These are phyloP conservation scores for Neospermospora avenae DNA, from an alignment of 2,329 filamentous ascomycete species.

Conservation along the genomic window DNA sequence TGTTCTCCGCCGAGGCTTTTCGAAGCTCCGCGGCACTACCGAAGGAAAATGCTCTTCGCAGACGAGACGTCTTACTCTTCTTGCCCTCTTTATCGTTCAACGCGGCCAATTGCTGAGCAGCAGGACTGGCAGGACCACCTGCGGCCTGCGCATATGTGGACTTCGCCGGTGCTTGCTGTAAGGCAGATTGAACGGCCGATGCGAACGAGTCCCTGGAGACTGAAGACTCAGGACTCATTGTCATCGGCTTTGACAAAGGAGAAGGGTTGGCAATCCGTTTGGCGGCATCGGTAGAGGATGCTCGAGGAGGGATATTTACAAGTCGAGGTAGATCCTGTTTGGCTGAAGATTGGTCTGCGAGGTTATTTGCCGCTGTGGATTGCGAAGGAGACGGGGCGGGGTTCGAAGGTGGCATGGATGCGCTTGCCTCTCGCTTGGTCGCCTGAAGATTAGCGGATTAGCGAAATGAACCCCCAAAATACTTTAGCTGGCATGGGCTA, in stretches of 20 bases:
- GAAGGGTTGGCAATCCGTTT: constrained; percentile 68
- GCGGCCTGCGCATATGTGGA: constrained; percentile 34
- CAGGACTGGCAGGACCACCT: constrained; percentile 48
- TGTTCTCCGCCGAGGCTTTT: constrained; percentile 67
- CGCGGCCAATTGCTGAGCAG: constrained; percentile 81
- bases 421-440: constrained; percentile 54
- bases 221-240: constrained; percentile 54
- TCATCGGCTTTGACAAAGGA: constrained; percentile 69
- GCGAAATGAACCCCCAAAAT: constrained; percentile 24
- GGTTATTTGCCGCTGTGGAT: constrained; percentile 23
- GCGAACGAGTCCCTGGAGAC: constrained; percentile 42
- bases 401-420: constrained; percentile 36
- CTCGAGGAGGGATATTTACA: constrained; percentile 58
- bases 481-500: constrained; percentile 33
- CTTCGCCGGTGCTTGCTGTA: constrained; percentile 30
- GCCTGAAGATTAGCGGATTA: constrained; percentile 53
- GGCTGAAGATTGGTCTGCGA: constrained; percentile 44
- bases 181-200: constrained; percentile 35
- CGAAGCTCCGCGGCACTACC: constrained; percentile 90
- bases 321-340: constrained; percentile 53
- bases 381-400: constrained; percentile 45
- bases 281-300: constrained; percentile 55
- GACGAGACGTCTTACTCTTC: constrained; percentile 80
- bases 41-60: constrained; percentile 93
- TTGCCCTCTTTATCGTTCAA: constrained; percentile 77